Conservation (phyloP, 163 green algal genomes). For the Coccomyxa subellipsoidea region DNA sequence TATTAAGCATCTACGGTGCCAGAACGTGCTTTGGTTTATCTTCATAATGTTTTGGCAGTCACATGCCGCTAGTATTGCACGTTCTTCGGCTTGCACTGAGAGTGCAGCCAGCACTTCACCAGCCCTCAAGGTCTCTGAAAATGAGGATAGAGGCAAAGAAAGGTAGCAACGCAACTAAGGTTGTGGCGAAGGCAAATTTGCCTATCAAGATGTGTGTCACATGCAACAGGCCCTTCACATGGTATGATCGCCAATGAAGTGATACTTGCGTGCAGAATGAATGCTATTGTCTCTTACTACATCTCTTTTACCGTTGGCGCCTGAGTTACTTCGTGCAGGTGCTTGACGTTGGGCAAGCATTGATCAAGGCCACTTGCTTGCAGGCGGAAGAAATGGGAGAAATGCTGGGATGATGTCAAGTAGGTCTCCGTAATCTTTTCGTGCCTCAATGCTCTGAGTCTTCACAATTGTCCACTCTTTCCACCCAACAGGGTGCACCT, state of each 20-base stretch:
- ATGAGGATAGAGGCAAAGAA: background rate
- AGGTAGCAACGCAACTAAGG: background rate
- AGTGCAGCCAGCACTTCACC: too few relatives aligned
- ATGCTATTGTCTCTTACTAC: background rate
- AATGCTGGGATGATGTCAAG: conserved; percentile 4
- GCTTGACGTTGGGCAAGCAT: too few relatives aligned
- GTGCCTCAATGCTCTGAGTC: background rate
- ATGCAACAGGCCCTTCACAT: background rate
- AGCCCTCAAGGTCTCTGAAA: too few relatives aligned
- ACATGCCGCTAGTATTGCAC: too few relatives aligned
- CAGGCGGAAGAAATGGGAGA: conserved; percentile 6
- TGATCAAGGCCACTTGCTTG: too few relatives aligned
- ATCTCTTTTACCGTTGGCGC: background rate
- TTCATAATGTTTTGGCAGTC: too few relatives aligned
- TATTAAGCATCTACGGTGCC: too few relatives aligned
- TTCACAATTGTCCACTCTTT: background rate
- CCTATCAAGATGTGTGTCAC: background rate
- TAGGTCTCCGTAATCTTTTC: background rate
- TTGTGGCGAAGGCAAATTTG: background rate
- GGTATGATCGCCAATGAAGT: background rate
- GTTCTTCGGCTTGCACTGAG: too few relatives aligned
- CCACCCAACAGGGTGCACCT: background rate
- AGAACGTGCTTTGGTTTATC: too few relatives aligned
- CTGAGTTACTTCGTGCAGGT: background rate
- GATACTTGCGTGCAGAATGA: background rate